A percentile compares a stretch with the other conserved stretches of the same genome.
Conservation (phyloP, 1,139 yeast species). For the Hyphopichia fennica region DNA sequence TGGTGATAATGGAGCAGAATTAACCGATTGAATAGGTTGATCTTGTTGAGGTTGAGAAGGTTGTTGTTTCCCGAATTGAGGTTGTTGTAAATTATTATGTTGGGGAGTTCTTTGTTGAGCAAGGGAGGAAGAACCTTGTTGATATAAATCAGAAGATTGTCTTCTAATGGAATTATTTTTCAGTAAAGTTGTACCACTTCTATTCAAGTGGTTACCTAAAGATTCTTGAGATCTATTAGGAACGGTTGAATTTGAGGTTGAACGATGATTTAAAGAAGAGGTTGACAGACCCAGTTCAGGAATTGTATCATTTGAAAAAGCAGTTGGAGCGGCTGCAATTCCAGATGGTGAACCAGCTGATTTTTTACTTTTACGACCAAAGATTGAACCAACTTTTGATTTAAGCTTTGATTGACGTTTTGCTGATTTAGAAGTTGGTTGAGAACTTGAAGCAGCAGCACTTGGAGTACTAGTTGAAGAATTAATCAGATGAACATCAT, state of each 20-base stretch:
- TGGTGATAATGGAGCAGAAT: constrained; percentile 9
- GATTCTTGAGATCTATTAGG: neutral
- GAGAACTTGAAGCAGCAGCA: neutral
- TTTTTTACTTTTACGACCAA: constrained; percentile 61
- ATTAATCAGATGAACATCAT: constrained; percentile 5
- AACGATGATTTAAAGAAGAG: constrained; percentile 13
- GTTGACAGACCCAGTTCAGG: constrained; percentile 31
- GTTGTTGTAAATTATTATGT: neutral
- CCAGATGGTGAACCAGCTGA: constrained; percentile 6
- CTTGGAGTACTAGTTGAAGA: constrained; percentile 3
- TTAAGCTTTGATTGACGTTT: constrained; percentile 50
- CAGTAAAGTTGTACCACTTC: constrained; percentile 14
- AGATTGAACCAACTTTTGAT: constrained; percentile 83
- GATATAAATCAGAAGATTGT: constrained; percentile 2
- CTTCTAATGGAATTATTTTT: constrained; percentile 4
- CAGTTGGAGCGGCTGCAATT: constrained; percentile 3
- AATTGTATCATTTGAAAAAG: constrained; percentile 20
- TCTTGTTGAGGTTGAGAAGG: neutral
- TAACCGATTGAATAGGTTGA: constrained; percentile 2
- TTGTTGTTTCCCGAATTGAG: neutral
- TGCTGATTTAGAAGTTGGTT: constrained; percentile 5
- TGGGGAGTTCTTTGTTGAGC: constrained; percentile 4
- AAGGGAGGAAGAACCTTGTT: neutral
- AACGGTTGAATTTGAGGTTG: neutral
- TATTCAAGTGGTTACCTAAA: constrained; percentile 2